A percentile compares a stretch with the other conserved stretches of the same genome.
These are phyloP conservation scores for Erodium trifolium DNA, from an alignment of 441 rosid genomes.

Conservation along the genomic window DNA sequence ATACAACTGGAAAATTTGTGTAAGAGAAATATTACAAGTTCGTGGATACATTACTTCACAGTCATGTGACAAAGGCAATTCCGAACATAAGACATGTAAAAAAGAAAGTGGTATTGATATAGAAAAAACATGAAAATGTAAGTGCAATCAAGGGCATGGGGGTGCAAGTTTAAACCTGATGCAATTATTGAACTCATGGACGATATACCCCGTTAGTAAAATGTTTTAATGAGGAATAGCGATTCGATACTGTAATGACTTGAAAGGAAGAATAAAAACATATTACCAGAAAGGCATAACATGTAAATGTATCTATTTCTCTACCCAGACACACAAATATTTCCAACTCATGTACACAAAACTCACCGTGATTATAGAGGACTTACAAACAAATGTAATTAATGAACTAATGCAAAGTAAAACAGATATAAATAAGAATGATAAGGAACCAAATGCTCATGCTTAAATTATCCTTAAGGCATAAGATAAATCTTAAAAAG, in stretches of 20 bases:
- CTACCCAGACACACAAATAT: background rate
- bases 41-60: conserved; percentile 10
- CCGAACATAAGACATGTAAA: background rate
- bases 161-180: background rate
- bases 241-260: background rate
- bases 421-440: background rate
- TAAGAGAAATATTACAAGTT: conserved; percentile 18
- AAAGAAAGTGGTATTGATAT: background rate
- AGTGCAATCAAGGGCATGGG: background rate
- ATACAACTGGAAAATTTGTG: conserved; percentile 29
- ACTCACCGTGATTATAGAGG: background rate
- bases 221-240: background rate
- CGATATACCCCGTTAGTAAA: background rate
- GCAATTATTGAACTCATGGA: background rate
- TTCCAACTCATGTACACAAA: background rate
- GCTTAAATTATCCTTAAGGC: background rate
- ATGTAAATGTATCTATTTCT: background rate
- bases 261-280: background rate
- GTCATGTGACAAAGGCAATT: conserved; percentile 5
- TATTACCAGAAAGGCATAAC: background rate
- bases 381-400: background rate
- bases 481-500: background rate
- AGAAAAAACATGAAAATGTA: background rate
- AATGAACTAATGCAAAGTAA: conserved; percentile 3
- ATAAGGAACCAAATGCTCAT: background rate